phyloP scores from a whole-genome alignment of 2,329 filamentous ascomycete genomes.

The Colletotrichum cuscutae region DNA sequence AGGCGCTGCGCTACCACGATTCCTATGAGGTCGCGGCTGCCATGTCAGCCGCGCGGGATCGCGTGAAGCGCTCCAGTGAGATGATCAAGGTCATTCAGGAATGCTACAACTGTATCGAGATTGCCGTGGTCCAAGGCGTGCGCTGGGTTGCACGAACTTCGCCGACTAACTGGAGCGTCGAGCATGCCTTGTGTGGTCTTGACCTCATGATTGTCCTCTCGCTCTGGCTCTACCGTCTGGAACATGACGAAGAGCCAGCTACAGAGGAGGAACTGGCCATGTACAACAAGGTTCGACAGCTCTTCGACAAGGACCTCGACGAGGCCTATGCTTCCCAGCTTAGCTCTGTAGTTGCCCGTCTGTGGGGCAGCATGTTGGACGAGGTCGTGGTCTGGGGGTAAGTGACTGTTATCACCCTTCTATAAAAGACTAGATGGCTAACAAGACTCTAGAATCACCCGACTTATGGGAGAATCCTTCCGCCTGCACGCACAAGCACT shows the following conservation, averaged over 20 bases:
- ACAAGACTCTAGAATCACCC: slow-evolving; percentile 75
- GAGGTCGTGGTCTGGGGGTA: slow-evolving; percentile 99
- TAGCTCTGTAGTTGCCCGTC: slow-evolving; percentile 92
- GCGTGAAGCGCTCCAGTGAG: slow-evolving; percentile 92
- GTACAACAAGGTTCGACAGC: slow-evolving; percentile 90
- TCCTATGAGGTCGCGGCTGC: slow-evolving; percentile 96
- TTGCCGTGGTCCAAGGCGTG: slow-evolving; percentile 91
- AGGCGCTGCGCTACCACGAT: slow-evolving; percentile 96
- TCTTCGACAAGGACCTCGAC: slow-evolving; percentile 91
- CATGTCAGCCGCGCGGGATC: slow-evolving; percentile 94
- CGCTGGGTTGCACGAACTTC: slow-evolving; percentile 98
- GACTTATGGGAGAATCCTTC: slow-evolving; percentile 98
- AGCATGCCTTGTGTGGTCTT: slow-evolving; percentile 95
- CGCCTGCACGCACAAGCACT: slow-evolving; percentile 96
- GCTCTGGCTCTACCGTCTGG: slow-evolving; percentile 97
- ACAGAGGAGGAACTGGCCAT: slow-evolving; percentile 86
- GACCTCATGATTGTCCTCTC: slow-evolving; percentile 98
- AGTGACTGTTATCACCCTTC: slow-evolving; percentile 56
- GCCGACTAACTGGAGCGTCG: slow-evolving; percentile 98
- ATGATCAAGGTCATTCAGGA: slow-evolving; percentile 99
- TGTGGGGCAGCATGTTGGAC: slow-evolving; percentile 98
- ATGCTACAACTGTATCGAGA: slow-evolving; percentile 98
- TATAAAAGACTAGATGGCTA: slow-evolving; percentile 19
- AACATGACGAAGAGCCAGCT: slow-evolving; percentile 96
- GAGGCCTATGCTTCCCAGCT: slow-evolving; percentile 84